These are phyloP conservation scores for Bjerkandera adusta DNA, from an alignment of 1,284 basidiomycete species.

Conservation along the genomic window DNA sequence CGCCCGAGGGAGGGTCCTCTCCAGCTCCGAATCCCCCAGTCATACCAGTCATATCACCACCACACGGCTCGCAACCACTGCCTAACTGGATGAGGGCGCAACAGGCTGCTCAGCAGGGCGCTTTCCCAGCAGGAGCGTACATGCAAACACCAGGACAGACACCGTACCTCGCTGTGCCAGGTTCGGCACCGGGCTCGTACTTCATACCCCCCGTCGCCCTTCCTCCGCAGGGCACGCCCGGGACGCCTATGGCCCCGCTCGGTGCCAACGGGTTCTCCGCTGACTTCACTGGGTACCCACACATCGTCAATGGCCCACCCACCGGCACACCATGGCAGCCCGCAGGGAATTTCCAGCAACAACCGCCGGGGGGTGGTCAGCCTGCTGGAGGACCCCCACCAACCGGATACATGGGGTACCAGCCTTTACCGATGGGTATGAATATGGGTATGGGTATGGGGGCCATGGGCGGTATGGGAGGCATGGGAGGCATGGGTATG, in stretches of 20 bases:
- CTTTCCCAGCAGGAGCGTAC: conserved; percentile 8
- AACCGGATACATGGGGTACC: conserved; percentile 22
- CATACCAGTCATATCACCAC: conserved; percentile 24
- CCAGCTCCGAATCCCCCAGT: conserved; percentile 21
- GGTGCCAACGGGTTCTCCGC: conserved; percentile 22
- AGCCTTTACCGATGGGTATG: conserved; percentile 16
- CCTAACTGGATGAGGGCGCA: conserved; percentile 21
- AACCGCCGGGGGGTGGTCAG: background rate
- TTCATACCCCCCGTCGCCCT: conserved; percentile 29
- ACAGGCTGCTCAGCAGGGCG: conserved; percentile 8
- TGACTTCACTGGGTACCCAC: conserved; percentile 29
- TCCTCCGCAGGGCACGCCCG: conserved; percentile 12
- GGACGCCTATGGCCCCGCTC: conserved; percentile 21
- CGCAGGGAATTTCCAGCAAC: conserved; percentile 4
- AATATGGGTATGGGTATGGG: background rate
- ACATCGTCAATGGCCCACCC: conserved; percentile 12
- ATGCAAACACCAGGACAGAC: conserved; percentile 7
- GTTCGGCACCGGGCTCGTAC: conserved; percentile 28
- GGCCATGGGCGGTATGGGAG: background rate
- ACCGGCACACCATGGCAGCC: conserved; percentile 12
- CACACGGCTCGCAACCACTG: conserved; percentile 11
- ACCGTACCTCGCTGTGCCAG: conserved; percentile 16
- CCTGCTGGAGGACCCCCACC: background rate
- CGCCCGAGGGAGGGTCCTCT: conserved; percentile 17
- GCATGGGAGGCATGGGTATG: background rate